These are phyloP conservation scores for Chytriomyces hyalinus DNA, from an alignment of 192 early-diverging fungal species.

Conservation along the genomic window DNA sequence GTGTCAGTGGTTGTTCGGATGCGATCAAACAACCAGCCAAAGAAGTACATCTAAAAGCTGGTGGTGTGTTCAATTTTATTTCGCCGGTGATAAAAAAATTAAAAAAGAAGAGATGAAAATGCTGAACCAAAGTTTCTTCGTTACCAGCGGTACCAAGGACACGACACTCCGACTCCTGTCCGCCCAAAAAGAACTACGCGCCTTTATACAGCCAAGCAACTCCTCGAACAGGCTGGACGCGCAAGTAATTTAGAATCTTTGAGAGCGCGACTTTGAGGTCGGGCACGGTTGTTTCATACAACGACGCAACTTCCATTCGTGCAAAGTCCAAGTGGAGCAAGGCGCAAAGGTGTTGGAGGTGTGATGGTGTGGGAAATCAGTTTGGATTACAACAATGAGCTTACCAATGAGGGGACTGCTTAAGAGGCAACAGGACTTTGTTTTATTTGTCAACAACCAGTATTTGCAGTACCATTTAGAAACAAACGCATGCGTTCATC, in stretches of 20 bases:
- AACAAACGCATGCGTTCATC: too few relatives aligned
- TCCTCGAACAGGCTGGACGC: neutral
- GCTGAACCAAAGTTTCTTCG: too few relatives aligned
- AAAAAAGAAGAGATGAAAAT: neutral
- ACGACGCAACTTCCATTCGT: conserved; percentile 10
- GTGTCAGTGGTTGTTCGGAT: conserved; percentile 30
- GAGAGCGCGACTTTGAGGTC: neutral
- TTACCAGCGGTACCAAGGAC: too few relatives aligned
- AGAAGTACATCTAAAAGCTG: conserved; percentile 34
- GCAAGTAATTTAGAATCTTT: neutral
- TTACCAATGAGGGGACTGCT: neutral
- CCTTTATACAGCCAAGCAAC: neutral
- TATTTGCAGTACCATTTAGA: too few relatives aligned
- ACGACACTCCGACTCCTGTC: too few relatives aligned
- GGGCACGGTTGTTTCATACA: conserved; percentile 12
- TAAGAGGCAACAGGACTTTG: neutral
- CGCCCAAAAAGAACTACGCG: neutral
- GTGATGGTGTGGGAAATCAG: conserved; percentile 25
- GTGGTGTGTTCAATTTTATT: neutral
- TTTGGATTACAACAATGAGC: neutral
- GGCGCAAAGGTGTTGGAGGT: conserved; percentile 8
- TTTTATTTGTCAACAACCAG: too few relatives aligned
- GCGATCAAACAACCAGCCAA: conserved; percentile 18
- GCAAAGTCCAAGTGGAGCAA: conserved; percentile 22
- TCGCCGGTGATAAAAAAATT: neutral